These are phyloP conservation scores for Xylaria sp. DNA, from an alignment of 2,329 filamentous ascomycete genomes.

Conservation along the genomic window DNA sequence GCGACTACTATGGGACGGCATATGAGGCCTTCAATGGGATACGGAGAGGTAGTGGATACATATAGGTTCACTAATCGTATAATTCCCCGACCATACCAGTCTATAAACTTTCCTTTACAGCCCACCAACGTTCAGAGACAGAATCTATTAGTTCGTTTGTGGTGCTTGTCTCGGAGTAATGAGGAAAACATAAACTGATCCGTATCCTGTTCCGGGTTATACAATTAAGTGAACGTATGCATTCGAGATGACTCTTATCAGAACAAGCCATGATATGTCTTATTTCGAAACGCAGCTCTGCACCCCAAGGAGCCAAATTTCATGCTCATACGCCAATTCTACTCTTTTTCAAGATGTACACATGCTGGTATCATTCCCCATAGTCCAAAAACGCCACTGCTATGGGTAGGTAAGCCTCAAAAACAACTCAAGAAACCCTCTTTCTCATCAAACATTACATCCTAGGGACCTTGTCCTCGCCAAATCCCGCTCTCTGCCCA, in stretches of 20 bases:
- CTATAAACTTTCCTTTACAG: conserved; percentile 1
- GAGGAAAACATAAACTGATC: background rate
- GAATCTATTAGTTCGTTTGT: background rate
- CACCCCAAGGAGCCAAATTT: conserved; percentile 3
- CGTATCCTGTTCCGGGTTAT: background rate
- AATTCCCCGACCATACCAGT: conserved; percentile 2
- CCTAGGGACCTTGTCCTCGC: background rate
- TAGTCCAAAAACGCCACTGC: conserved; percentile 38
- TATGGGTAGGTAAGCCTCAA: conserved; percentile 10
- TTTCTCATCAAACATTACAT: conserved; percentile 27
- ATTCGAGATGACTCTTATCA: conserved; percentile 3
- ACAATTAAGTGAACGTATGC: no score
- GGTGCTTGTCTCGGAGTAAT: background rate
- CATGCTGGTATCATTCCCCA: conserved; percentile 36
- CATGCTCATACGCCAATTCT: conserved; percentile 8
- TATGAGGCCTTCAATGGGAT: conserved; percentile 10
- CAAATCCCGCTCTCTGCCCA: background rate
- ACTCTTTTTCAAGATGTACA: conserved; percentile 26
- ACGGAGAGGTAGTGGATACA: conserved; percentile 9
- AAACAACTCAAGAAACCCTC: background rate
- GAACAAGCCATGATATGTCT: background rate
- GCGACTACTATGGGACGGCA: conserved; percentile 6
- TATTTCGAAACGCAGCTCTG: conserved; percentile 17
- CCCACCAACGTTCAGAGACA: background rate
- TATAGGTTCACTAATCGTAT: conserved; percentile 1